Percentiles rank a stretch among this genome's conserved stretches.
phyloP scores from a whole-genome alignment of 179 eudicot species.

The Nepenthes alata region DNA sequence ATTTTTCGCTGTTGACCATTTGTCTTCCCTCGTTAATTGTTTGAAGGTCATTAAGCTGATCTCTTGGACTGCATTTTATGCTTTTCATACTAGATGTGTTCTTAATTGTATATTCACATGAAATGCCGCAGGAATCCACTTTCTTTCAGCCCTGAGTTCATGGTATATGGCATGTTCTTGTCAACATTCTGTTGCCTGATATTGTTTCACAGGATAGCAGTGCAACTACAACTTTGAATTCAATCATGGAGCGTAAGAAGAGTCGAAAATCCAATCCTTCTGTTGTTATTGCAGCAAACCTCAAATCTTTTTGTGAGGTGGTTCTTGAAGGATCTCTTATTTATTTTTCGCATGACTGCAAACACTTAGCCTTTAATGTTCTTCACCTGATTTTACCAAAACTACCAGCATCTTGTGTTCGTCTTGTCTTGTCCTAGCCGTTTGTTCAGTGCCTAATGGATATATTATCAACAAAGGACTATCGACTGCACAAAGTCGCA shows the following conservation, averaged over 20 bases:
- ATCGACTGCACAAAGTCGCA: slow-evolving; percentile 79
- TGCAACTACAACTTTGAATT: slow-evolving; percentile 8
- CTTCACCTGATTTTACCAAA: slow-evolving; percentile 68
- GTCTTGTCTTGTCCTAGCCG: slow-evolving; percentile 54
- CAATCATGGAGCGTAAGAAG: slow-evolving; percentile 66
- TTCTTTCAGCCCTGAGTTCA: slow-evolving; percentile 94
- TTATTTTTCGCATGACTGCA: slow-evolving; percentile 85
- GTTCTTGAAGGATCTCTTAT: slow-evolving; percentile 64
- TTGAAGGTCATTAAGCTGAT: slow-evolving; percentile 46
- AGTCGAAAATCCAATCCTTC: slow-evolving; percentile 53
- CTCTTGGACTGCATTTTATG: neutral
- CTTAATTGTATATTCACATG: slow-evolving; percentile 4
- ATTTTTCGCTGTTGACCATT: slow-evolving; percentile 52
- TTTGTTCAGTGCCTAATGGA: slow-evolving; percentile 81
- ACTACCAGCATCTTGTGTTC: slow-evolving; percentile 61
- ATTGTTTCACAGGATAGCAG: neutral
- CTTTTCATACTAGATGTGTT: neutral
- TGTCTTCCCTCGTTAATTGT: slow-evolving; percentile 49
- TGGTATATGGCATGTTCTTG: slow-evolving; percentile 66
- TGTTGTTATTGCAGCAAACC: slow-evolving; percentile 51
- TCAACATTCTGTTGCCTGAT: slow-evolving; percentile 60
- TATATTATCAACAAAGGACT: slow-evolving; percentile 58
- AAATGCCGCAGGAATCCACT: slow-evolving; percentile 61
- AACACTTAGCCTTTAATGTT: slow-evolving; percentile 71
- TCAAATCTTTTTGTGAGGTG: slow-evolving; percentile 53